These are phyloP conservation scores for Ogataea neopini DNA, from an alignment of 805 yeast species.

Conservation along the genomic window DNA sequence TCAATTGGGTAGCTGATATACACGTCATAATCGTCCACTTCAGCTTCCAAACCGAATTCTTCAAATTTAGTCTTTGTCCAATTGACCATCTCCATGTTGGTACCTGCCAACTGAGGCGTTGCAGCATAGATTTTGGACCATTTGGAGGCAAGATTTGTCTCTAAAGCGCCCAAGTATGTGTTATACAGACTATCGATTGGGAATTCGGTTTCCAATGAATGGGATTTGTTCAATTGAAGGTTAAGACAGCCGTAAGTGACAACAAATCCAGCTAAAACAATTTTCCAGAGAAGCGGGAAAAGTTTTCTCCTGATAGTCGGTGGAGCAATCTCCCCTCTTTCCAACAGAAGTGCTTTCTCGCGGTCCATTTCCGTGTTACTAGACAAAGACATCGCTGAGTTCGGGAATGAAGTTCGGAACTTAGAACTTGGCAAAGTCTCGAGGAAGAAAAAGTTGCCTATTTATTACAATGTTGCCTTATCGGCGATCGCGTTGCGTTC, in stretches of 20 bases:
- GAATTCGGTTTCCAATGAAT: background rate
- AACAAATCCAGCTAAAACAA: background rate
- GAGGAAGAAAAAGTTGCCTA: too few species aligned
- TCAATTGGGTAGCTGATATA: slow-evolving; percentile 63
- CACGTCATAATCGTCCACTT: slow-evolving; percentile 59
- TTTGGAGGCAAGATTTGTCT: slow-evolving; percentile 44
- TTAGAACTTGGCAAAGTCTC: too few species aligned
- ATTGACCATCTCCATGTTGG: slow-evolving; percentile 47
- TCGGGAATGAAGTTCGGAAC: too few species aligned
- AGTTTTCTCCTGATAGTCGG: background rate
- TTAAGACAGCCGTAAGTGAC: background rate
- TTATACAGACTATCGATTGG: slow-evolving; percentile 5
- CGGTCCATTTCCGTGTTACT: background rate
- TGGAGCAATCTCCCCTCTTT: background rate
- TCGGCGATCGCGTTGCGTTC: too few species aligned
- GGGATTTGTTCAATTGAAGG: background rate
- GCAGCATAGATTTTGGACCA: slow-evolving; percentile 57
- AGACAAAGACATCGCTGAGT: too few species aligned
- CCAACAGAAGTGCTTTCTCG: background rate
- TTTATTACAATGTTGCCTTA: too few species aligned
- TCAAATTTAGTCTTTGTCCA: slow-evolving; percentile 61
- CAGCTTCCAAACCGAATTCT: slow-evolving; percentile 58
- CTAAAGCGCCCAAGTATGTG: slow-evolving; percentile 28
- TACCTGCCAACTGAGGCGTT: slow-evolving; percentile 61
- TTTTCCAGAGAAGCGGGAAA: background rate